These are phyloP conservation scores for Aspergillus sp. DNA, from an alignment of 2,329 filamentous ascomycete genomes.

Conservation along the genomic window DNA sequence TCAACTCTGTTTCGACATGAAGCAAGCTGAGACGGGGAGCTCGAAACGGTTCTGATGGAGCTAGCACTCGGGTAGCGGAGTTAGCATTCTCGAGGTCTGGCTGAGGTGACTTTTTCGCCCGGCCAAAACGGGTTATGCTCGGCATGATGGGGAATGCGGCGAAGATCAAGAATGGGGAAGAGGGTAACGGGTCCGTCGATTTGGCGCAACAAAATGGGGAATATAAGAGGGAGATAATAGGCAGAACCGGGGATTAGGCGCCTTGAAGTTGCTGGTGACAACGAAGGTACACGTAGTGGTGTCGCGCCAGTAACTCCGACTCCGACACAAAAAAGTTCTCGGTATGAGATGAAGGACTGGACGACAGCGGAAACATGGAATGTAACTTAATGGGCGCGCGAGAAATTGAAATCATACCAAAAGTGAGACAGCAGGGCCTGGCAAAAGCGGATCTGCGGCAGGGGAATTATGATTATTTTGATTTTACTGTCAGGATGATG, in stretches of 20 bases:
- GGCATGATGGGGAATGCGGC: slow-evolving; percentile 19
- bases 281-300: neutral
- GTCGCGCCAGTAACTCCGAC: slow-evolving; percentile 2
- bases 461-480: slow-evolving; percentile 11
- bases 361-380: neutral
- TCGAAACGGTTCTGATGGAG: slow-evolving; percentile 22
- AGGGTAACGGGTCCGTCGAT: slow-evolving; percentile 6
- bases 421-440: slow-evolving; percentile 23
- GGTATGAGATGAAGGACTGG: neutral
- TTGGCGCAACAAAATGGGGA: slow-evolving; percentile 2
- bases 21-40: slow-evolving; percentile 40
- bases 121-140: slow-evolving; percentile 32
- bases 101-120: slow-evolving; percentile 28
- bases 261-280: neutral
- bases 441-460: slow-evolving; percentile 27
- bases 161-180: slow-evolving; percentile 9
- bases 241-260: neutral
- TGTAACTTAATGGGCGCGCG: slow-evolving; percentile 4
- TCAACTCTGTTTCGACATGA: slow-evolving; percentile 43
- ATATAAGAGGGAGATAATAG: neutral
- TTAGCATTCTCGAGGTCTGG: slow-evolving; percentile 28
- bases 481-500: slow-evolving; percentile 10
- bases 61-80: slow-evolving; percentile 21
- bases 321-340: neutral
- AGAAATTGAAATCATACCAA: slow-evolving; percentile 25